Evolutionary conservation across 2,329 filamentous ascomycete genomes (phyloP), one percentile per base, ranked within the genome.

Genomic region (Diplodia intermedia): DNA sequence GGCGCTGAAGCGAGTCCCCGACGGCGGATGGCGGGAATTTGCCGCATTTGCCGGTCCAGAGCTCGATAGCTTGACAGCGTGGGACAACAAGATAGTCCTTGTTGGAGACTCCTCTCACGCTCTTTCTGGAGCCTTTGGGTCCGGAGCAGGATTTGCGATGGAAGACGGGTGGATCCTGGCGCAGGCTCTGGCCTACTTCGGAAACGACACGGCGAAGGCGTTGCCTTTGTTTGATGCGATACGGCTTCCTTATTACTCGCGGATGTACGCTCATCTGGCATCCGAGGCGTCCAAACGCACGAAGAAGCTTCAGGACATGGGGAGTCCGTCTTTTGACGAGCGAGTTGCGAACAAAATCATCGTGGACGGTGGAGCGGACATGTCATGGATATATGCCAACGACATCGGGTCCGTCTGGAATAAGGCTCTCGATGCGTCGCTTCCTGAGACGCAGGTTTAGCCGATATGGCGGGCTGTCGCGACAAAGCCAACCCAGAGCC

Each of bases 61-160:
- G 43, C 71, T 85, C 20, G 70, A 77, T 8, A 74, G 74, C 2
- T 73, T 84, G 3, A 80, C 74, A 1, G 79, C 75, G 2, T 84
- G 80, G 76, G 74, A 80, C 52, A 81, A 81, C 63, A 63, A 38
- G n/a, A 71, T 86, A 2, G 85, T 82, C 6, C 78, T 87, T 4
- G 80, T 87, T 0, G 86, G 85, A 9, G 85, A 88, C 70, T 82
- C 85, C 0, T 86, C 84, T 1, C 86, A 88, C 72, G 83, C 85
- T 0, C 77, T 86, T 0, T 85, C 84, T 73, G 79, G 79, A 2
- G 80, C 79, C 0, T 82, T 82, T 70, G 82, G 82, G 0, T 82
- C 81, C 3, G 82, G 82, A 0, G 82, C 82, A 5, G 81, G 78
- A 0, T 82, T 82, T 69, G 81, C 82, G 0, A 75, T 83, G 71